Conservation (phyloP, 495 filamentous ascomycete species). For the Hypoxylon fragiforme region DNA sequence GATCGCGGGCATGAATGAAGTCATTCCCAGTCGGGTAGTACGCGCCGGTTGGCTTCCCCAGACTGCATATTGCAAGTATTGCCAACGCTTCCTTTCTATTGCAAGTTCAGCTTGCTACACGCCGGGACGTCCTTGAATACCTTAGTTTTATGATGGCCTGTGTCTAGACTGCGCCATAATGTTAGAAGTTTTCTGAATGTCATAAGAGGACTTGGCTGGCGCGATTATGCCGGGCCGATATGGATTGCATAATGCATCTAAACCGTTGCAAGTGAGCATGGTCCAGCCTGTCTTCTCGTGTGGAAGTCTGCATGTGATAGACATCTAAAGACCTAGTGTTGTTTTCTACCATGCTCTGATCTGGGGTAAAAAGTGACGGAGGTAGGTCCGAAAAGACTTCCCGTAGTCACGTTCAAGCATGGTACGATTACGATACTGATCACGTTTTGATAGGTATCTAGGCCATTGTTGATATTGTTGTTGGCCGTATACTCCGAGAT, state of each 20-base stretch:
- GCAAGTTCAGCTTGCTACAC: neutral
- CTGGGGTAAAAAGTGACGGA: neutral
- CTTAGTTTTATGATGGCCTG: neutral
- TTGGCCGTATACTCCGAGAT: too few relatives aligned
- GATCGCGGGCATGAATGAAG: conserved; percentile 19
- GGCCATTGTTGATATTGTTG: neutral
- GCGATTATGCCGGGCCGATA: conserved; percentile 18
- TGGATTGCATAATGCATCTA: conserved; percentile 9
- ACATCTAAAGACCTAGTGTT: neutral
- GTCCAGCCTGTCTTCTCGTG: conserved; percentile 8
- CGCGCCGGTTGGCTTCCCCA: too few relatives aligned
- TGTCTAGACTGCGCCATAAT: neutral
- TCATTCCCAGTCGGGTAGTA: neutral
- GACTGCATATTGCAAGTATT: too few relatives aligned
- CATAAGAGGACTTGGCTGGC: neutral
- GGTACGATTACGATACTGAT: neutral
- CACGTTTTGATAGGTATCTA: neutral
- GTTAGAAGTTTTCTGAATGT: too few relatives aligned
- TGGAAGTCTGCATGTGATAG: neutral
- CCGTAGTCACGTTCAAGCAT: neutral
- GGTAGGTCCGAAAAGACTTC: conserved; percentile 14
- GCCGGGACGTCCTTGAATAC: neutral
- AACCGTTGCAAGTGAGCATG: neutral
- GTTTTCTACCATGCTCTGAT: neutral
- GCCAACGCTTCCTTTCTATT: too few relatives aligned